A percentile compares a stretch with the other conserved stretches of the same genome.
Evolutionary conservation across 1,284 basidiomycete species (phyloP).

Genomic region (Ustilago xerochloae): DNA sequence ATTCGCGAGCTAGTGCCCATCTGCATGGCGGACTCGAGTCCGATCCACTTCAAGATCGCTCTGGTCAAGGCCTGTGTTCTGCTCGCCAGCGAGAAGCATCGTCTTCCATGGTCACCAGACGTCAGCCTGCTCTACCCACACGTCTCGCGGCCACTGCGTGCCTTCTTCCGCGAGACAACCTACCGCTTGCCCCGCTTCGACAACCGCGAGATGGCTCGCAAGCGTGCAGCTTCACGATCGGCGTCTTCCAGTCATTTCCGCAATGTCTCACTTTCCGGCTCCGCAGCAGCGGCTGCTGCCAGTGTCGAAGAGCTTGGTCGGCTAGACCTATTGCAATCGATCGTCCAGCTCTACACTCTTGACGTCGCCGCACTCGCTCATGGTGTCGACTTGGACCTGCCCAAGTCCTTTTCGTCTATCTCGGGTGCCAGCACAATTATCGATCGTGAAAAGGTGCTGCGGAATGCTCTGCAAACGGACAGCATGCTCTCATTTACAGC

Average conservation of each 20-base stretch:
- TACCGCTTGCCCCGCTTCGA: constrained; percentile 41
- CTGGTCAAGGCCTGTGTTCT: constrained; percentile 57
- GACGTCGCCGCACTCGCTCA: constrained; percentile 44
- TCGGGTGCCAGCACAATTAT: constrained; percentile 5
- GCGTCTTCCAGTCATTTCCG: constrained; percentile 27
- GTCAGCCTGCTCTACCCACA: constrained; percentile 55
- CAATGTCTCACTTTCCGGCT: constrained; percentile 23
- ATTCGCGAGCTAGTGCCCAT: constrained; percentile 53
- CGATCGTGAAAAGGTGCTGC: constrained; percentile 40
- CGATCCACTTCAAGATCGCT: constrained; percentile 54
- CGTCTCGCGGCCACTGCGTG: constrained; percentile 43
- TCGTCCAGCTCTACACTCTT: constrained; percentile 55
- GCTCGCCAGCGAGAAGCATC: constrained; percentile 48
- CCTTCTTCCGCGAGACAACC: constrained; percentile 49
- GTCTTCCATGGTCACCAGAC: constrained; percentile 53
- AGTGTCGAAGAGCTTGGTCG: constrained; percentile 50
- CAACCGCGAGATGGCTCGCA: constrained; percentile 31
- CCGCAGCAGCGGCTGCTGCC: constrained; percentile 24
- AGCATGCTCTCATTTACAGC: constrained; percentile 43
- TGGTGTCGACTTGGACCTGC: constrained; percentile 29
- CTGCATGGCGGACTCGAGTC: constrained; percentile 52
- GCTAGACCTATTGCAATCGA: constrained; percentile 53
- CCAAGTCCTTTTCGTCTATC: constrained; percentile 18
- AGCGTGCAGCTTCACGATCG: constrained; percentile 26
- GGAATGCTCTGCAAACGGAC: constrained; percentile 45